A percentile compares a stretch with the other conserved stretches of the same genome.
phyloP scores from a whole-genome alignment of 176 grass and related monocot genomes.

The Oropetium thomaeum region DNA sequence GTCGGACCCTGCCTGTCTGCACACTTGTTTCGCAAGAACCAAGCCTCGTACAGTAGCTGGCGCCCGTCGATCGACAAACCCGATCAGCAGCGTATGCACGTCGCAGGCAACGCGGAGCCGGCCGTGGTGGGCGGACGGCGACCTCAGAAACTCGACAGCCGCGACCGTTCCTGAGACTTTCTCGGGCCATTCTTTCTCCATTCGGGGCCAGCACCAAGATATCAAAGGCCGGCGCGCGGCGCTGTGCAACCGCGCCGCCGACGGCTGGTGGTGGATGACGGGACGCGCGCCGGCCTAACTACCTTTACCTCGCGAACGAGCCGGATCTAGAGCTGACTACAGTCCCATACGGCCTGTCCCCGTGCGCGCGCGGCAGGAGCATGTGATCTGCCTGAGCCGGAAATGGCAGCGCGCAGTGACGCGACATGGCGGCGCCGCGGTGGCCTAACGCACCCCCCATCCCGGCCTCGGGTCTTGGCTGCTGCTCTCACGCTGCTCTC shows the following conservation, averaged over 20 bases:
- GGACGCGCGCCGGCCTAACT: not conserved
- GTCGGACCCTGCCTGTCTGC: not conserved
- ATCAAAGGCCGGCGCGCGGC: not conserved
- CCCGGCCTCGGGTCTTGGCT: too few relatives aligned
- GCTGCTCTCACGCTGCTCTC: not conserved
- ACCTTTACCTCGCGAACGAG: not conserved
- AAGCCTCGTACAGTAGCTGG: not conserved
- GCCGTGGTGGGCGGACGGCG: not conserved
- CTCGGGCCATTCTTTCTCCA: conserved; percentile 10
- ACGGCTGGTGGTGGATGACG: not conserved
- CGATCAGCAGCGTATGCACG: too few relatives aligned
- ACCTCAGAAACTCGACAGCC: not conserved
- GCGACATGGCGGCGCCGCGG: not conserved
- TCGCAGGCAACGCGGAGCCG: not conserved
- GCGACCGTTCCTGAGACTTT: not conserved
- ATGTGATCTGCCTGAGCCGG: conserved; percentile 15
- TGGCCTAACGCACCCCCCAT: not conserved
- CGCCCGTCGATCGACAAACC: not conserved
- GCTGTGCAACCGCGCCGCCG: not conserved
- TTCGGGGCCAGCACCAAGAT: conserved; percentile 24
- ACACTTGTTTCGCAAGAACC: not conserved
- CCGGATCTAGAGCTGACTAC: not conserved
- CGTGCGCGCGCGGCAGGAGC: not conserved
- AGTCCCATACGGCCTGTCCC: not conserved
- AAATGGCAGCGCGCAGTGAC: not conserved